phyloP scores from a whole-genome alignment of 352 stramenopile genomes.

The Phytophthora megakarya region DNA sequence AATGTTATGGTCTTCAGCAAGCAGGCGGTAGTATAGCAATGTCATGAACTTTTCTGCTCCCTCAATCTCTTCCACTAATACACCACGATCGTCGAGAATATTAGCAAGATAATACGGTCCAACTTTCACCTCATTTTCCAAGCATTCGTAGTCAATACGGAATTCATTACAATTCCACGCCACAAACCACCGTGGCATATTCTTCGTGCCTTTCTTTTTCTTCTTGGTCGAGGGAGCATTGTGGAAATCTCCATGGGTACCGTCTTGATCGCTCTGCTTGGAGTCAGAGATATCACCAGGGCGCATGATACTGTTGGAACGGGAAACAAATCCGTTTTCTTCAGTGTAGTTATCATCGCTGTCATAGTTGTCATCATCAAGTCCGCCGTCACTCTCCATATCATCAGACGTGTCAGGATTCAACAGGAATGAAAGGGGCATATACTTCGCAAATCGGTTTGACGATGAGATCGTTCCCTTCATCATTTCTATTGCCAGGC shows the following conservation, averaged over 20 bases:
- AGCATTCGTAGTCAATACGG: constrained; percentile 72
- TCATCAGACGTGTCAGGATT: constrained; percentile 74
- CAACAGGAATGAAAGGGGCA: constrained; percentile 80
- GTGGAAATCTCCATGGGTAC: constrained; percentile 37
- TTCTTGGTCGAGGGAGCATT: constrained; percentile 54
- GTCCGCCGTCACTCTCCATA: constrained; percentile 64
- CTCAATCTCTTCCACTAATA: constrained; percentile 81
- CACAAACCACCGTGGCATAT: constrained; percentile 82
- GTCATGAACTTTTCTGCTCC: constrained; percentile 84
- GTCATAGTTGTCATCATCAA: constrained; percentile 68
- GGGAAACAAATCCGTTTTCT: constrained; percentile 56
- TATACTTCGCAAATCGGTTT: constrained; percentile 78
- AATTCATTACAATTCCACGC: constrained; percentile 91
- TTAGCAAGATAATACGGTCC: constrained; percentile 85
- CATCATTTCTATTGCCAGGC: constrained; percentile 69
- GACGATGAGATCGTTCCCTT: constrained; percentile 81
- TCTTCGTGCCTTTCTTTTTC: constrained; percentile 68
- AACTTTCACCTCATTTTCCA: constrained; percentile 80
- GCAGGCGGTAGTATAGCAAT: constrained; percentile 83
- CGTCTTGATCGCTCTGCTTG: constrained; percentile 45
- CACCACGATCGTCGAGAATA: constrained; percentile 78
- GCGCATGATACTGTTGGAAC: constrained; percentile 42
- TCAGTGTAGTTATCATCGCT: constrained; percentile 77
- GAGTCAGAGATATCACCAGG: constrained; percentile 33
- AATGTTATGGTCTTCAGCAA: constrained; percentile 61